phyloP scores from a whole-genome alignment of 495 filamentous ascomycete genomes.

The Neurospora sp. region DNA sequence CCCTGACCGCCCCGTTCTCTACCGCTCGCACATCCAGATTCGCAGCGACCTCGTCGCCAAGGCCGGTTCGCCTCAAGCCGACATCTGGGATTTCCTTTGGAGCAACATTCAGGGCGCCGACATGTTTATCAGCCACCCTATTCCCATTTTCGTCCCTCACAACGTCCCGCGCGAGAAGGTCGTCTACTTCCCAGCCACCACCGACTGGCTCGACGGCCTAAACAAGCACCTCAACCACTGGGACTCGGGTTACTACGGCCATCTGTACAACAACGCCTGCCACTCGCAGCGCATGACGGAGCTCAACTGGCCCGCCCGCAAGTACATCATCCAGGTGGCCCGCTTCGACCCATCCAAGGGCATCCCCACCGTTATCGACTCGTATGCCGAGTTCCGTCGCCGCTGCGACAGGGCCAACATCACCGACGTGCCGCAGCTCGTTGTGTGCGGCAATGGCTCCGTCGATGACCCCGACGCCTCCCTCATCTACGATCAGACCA shows the following conservation, averaged over 20 bases:
- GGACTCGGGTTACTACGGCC: constrained; percentile 67
- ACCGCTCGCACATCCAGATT: constrained; percentile 77
- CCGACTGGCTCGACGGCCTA: constrained; percentile 83
- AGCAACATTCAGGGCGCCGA: constrained; percentile 58
- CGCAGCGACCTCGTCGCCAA: constrained; percentile 60
- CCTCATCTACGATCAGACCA: constrained; percentile 60
- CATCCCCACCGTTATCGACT: constrained; percentile 67
- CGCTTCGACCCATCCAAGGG: constrained; percentile 86
- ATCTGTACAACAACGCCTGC: constrained; percentile 61
- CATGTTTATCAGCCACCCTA: constrained; percentile 79
- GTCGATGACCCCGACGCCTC: constrained; percentile 79
- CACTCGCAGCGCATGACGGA: constrained; percentile 48
- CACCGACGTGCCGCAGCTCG: constrained; percentile 55
- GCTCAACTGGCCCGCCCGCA: constrained; percentile 58
- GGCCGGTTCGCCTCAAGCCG: constrained; percentile 54
- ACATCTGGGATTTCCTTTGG: constrained; percentile 76
- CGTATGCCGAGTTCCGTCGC: constrained; percentile 64
- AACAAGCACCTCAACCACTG: constrained; percentile 71
- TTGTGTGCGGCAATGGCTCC: constrained; percentile 70
- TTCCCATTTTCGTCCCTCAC: constrained; percentile 63
- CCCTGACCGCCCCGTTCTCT: constrained; percentile 69
- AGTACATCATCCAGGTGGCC: constrained; percentile 75
- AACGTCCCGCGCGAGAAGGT: constrained; percentile 58
- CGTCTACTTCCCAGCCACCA: constrained; percentile 72
- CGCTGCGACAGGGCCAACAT: constrained; percentile 38